Evolutionary conservation across 2,329 filamentous ascomycete species (phyloP).

Genomic region (Pestalotiopsis sp.): DNA sequence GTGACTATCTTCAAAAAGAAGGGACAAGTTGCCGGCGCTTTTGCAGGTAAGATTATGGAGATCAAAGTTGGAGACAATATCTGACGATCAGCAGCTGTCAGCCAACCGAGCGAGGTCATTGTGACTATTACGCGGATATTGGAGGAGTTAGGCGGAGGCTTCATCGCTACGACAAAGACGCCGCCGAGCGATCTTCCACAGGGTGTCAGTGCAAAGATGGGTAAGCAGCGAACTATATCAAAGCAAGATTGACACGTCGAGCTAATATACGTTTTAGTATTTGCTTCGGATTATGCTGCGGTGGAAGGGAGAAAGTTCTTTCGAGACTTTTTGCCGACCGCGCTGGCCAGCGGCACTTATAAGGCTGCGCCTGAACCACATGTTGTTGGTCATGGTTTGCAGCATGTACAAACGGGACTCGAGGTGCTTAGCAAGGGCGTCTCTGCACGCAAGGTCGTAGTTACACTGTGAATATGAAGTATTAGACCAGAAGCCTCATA

Average conservation of each 20-base stretch:
- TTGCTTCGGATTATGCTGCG: conserved; percentile 1
- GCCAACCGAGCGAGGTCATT: background rate
- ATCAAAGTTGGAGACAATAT: background rate
- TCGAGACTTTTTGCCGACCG: conserved; percentile 40
- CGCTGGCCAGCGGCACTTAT: conserved; percentile 37
- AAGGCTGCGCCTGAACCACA: conserved; percentile 39
- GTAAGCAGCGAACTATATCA: background rate
- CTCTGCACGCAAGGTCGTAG: conserved; percentile 45
- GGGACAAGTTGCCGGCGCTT: background rate
- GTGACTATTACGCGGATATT: background rate
- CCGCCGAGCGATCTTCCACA: background rate
- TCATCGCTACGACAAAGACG: conserved; percentile 26
- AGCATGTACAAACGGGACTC: conserved; percentile 41
- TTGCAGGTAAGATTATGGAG: background rate
- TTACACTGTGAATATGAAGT: conserved; percentile 15
- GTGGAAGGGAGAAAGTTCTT: conserved; percentile 23
- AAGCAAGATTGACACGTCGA: background rate
- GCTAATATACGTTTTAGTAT: background rate
- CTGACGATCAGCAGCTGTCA: background rate
- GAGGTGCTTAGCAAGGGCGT: conserved; percentile 40
- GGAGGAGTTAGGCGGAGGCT: background rate
- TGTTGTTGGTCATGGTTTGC: conserved; percentile 43
- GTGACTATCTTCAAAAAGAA: conserved; percentile 17
- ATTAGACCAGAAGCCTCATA: too few species aligned
- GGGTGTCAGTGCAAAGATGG: background rate